Base-by-base conservation (phyloP, 2,329 filamentous ascomycete species). In the Thermoascus crustaceus region DNA sequence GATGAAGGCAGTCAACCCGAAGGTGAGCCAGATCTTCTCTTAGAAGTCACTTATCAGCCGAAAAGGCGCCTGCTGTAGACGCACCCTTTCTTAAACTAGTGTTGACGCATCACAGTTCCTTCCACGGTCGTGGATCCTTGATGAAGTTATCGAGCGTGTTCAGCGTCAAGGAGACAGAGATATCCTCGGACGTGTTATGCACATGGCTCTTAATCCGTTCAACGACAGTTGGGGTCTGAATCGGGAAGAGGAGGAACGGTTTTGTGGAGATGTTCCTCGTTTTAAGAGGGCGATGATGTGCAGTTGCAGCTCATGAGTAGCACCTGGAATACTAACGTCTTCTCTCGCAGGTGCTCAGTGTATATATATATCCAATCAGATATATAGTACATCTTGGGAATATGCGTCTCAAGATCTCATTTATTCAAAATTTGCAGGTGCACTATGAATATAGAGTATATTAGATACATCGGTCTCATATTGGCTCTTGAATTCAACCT, bases 1-100 rank as follows among this genome's bases (percentile, higher is more conserved):
- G 8, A 96, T 96, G 91, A 85, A 83, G 64, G 69, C 66, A 17
- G 82, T 88, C 14, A 98, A 98, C 54, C 91, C 91, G 2, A 94
- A 85, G 38, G 71, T 73, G 54, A 46, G 54, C 30, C 4, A 7
- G 16, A 18, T 1, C n/a, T 9, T 13, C 17, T 10, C 17, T 29
- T 11, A 20, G 34, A 21, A n/a, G n/a, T n/a, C n/a, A n/a, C n/a
- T n/a, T n/a, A n/a, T n/a, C n/a, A n/a, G n/a, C n/a, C n/a, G n/a
- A n/a, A n/a, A n/a, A n/a, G n/a, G n/a, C n/a, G n/a, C n/a, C n/a
- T n/a, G n/a, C n/a, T n/a, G n/a, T n/a, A n/a, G n/a, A n/a, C n/a
- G 7, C 17, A 7, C n/a, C 18, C 21, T n/a, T 4, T 31, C 35
- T 40, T 38, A 23, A 23, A 42, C 14, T 6, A 20, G 24, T 27